phyloP scores from a whole-genome alignment of 768 basidiomycete species.

The Tylopilus felleus region DNA sequence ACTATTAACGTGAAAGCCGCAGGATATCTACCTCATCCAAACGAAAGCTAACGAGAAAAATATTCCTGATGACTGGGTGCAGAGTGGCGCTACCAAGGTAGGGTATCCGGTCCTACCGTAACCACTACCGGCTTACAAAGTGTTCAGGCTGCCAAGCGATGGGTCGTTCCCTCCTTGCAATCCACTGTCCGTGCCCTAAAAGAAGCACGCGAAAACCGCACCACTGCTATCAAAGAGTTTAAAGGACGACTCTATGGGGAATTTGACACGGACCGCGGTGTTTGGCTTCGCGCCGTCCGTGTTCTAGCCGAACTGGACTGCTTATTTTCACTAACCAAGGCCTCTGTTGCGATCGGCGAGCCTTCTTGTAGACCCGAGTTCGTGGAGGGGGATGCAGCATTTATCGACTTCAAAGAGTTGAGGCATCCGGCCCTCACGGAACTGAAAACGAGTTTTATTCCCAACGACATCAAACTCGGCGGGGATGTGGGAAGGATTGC shows the following conservation, averaged over 20 bases:
- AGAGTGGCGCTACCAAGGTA: conserved; percentile 79
- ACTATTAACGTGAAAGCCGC: conserved; percentile 2
- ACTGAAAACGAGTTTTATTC: conserved; percentile 80
- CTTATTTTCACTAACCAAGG: conserved; percentile 85
- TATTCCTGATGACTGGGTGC: conserved; percentile 83
- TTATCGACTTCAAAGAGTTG: conserved; percentile 83
- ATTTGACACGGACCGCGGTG: conserved; percentile 74
- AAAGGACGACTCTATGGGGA: conserved; percentile 73
- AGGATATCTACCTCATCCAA: conserved; percentile 93
- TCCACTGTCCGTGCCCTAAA: conserved; percentile 76
- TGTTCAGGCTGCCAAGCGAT: conserved; percentile 67
- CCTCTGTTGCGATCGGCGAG: conserved; percentile 86
- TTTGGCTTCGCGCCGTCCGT: conserved; percentile 82
- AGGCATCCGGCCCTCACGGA: conserved; percentile 81
- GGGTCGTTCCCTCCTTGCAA: conserved; percentile 70
- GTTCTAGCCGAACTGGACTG: conserved; percentile 96
- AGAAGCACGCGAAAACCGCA: conserved; percentile 89
- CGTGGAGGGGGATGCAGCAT: conserved; percentile 74
- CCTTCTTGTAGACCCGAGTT: conserved; percentile 92
- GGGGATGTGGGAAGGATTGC: conserved; percentile 71
- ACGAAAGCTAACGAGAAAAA: conserved; percentile 55
- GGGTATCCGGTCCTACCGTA: neutral
- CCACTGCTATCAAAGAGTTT: conserved; percentile 77
- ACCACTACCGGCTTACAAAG: neutral
- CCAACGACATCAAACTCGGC: conserved; percentile 89